Evolutionary conservation across 1,284 basidiomycete genomes (phyloP).

Genomic region (Vanrija pseudolonga): DNA sequence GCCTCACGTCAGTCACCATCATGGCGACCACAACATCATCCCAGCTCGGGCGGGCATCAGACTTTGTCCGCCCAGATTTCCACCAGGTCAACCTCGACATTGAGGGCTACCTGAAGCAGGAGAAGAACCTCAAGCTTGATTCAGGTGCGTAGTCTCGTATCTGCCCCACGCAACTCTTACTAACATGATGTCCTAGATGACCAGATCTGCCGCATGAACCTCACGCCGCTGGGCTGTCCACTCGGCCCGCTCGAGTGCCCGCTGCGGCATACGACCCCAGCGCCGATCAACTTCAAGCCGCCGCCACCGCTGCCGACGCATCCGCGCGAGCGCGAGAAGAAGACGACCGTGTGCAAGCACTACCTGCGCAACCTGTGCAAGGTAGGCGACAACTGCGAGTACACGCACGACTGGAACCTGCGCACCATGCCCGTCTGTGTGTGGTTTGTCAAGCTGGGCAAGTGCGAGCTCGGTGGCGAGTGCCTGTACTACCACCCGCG

Average conservation of each 20-base stretch:
- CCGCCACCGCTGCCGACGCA: slow-evolving; percentile 73
- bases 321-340: slow-evolving; percentile 71
- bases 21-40: slow-evolving; percentile 18
- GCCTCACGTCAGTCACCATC: not conserved
- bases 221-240: slow-evolving; percentile 78
- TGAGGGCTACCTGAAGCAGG: slow-evolving; percentile 77
- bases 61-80: slow-evolving; percentile 81
- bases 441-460: slow-evolving; percentile 98
- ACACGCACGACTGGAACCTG: slow-evolving; percentile 97
- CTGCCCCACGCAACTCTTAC: slow-evolving; percentile 6
- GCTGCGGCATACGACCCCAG: slow-evolving; percentile 80
- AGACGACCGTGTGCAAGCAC: slow-evolving; percentile 97
- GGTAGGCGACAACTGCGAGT: slow-evolving; percentile 97
- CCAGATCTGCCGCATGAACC: slow-evolving; percentile 80
- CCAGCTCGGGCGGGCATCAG: slow-evolving; percentile 48
- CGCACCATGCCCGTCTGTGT: slow-evolving; percentile 99
- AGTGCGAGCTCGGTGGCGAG: slow-evolving; percentile 96
- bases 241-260: slow-evolving; percentile 83
- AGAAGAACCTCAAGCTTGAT: slow-evolving; percentile 85
- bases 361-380: slow-evolving; percentile 98
- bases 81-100: slow-evolving; percentile 86
- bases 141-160: slow-evolving; percentile 59
- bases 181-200: slow-evolving; percentile 62
- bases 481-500: slow-evolving; percentile 94
- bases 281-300: slow-evolving; percentile 79